Evolutionary conservation across 768 basidiomycete species (phyloP).

Genomic region (Mycena polygramma): DNA sequence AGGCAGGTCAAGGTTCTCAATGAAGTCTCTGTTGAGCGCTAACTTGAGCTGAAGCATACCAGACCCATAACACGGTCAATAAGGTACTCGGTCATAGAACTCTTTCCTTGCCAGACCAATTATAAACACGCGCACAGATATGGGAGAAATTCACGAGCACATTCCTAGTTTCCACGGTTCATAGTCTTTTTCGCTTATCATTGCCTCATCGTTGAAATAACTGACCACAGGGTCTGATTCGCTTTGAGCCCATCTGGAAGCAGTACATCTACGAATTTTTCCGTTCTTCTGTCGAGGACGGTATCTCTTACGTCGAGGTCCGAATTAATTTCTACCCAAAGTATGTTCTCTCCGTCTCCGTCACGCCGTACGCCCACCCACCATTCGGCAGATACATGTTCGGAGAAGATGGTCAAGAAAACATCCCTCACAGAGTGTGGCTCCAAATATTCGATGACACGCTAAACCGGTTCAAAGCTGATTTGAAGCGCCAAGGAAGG

Average conservation of each 20-base stretch:
- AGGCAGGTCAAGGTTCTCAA: conserved; percentile 14
- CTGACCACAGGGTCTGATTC: conserved; percentile 54
- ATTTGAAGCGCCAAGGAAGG: conserved; percentile 65
- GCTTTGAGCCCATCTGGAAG: conserved; percentile 69
- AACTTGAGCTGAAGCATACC: conserved; percentile 60
- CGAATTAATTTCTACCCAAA: conserved; percentile 74
- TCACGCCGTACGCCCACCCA: neutral
- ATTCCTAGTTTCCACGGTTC: conserved; percentile 62
- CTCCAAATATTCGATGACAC: conserved; percentile 65
- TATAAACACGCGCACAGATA: conserved; percentile 60
- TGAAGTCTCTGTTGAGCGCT: neutral
- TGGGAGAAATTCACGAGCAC: conserved; percentile 80
- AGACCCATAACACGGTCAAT: conserved; percentile 76
- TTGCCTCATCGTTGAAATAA: conserved; percentile 4
- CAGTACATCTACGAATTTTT: conserved; percentile 77
- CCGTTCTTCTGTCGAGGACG: conserved; percentile 72
- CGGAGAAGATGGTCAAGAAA: conserved; percentile 67
- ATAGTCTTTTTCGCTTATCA: conserved; percentile 22
- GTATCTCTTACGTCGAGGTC: conserved; percentile 78
- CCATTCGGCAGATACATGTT: conserved; percentile 61
- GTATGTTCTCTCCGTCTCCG: conserved; percentile 50
- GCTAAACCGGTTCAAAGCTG: conserved; percentile 64
- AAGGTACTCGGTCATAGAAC: conserved; percentile 62
- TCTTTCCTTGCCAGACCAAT: neutral
- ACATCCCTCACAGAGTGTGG: conserved; percentile 72